These are phyloP conservation scores for Naganishia liquefaciens DNA, from an alignment of 1,284 basidiomycete species.

Conservation along the genomic window DNA sequence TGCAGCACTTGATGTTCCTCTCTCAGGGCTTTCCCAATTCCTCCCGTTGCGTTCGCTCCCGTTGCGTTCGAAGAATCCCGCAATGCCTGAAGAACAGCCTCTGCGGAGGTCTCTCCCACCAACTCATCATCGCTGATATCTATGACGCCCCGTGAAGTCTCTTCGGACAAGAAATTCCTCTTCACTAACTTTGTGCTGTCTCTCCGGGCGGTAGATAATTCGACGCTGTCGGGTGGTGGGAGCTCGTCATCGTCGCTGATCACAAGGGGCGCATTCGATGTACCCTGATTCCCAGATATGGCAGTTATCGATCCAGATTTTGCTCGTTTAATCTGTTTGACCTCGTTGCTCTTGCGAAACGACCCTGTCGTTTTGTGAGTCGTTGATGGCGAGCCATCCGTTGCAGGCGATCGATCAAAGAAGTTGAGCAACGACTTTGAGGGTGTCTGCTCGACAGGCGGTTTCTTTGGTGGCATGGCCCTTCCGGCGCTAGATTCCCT, in stretches of 20 bases:
- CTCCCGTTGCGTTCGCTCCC: too few species aligned
- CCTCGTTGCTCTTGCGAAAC: background rate
- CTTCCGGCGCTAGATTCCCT: too few species aligned
- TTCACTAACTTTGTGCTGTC: background rate
- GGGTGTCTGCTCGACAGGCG: background rate
- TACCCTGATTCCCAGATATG: background rate
- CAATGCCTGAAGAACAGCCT: background rate
- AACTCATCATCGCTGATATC: conserved; percentile 14
- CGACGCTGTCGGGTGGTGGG: background rate
- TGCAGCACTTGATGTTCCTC: background rate
- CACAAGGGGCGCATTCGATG: conserved; percentile 11
- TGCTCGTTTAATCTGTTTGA: background rate
- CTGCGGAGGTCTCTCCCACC: background rate
- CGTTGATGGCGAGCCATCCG: background rate
- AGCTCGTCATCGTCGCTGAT: conserved; percentile 16
- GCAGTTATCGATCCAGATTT: background rate
- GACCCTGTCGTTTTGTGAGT: background rate
- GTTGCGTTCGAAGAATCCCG: too few species aligned
- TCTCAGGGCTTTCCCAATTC: background rate
- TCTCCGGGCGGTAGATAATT: background rate
- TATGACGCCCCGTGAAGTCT: background rate
- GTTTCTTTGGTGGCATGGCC: conserved; percentile 17
- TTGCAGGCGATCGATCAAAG: conserved; percentile 10
- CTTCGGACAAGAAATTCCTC: background rate
- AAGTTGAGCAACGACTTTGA: conserved; percentile 18